These are phyloP conservation scores for Penicillium sp. DNA, from an alignment of 2,329 filamentous ascomycete species.

Conservation along the genomic window DNA sequence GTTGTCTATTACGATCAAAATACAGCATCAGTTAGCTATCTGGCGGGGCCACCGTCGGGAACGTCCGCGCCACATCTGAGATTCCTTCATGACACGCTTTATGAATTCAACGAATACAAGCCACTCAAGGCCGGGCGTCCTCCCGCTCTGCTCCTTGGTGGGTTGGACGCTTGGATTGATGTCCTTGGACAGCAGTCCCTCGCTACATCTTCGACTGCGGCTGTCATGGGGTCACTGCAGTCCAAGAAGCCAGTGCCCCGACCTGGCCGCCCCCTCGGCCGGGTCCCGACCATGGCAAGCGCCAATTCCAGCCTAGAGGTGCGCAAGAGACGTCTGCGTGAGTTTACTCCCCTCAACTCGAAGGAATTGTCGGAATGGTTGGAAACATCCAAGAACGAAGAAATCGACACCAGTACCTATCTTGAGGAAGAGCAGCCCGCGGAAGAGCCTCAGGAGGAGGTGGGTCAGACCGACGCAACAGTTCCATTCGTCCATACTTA, in stretches of 20 bases:
- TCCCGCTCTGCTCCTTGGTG: constrained; percentile 75
- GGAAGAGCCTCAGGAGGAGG: constrained; percentile 41
- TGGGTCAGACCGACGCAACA: constrained; percentile 45
- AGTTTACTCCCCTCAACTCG: constrained; percentile 66
- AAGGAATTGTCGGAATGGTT: constrained; percentile 80
- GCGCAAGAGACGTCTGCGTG: constrained; percentile 53
- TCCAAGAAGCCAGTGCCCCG: constrained; percentile 34
- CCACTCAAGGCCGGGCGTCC: constrained; percentile 59
- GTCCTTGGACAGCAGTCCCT: constrained; percentile 68
- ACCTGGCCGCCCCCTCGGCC: constrained; percentile 47
- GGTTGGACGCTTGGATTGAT: constrained; percentile 79
- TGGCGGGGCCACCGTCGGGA: constrained; percentile 44
- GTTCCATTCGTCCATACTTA: constrained; percentile 61
- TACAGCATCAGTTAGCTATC: constrained; percentile 56
- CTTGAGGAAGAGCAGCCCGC: constrained; percentile 35
- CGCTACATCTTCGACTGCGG: constrained; percentile 52
- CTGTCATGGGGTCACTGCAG: constrained; percentile 44
- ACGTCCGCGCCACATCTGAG: constrained; percentile 56
- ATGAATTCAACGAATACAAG: constrained; percentile 75
- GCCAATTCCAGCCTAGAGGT: constrained; percentile 50
- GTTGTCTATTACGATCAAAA: constrained; percentile 84
- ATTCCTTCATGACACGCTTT: constrained; percentile 71
- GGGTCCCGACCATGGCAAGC: constrained; percentile 49
- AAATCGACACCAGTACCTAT: constrained; percentile 45
- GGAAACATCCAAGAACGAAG: constrained; percentile 65